These are phyloP conservation scores for Ceratocystis albifundus DNA, from an alignment of 2,329 filamentous ascomycete species.

Conservation along the genomic window DNA sequence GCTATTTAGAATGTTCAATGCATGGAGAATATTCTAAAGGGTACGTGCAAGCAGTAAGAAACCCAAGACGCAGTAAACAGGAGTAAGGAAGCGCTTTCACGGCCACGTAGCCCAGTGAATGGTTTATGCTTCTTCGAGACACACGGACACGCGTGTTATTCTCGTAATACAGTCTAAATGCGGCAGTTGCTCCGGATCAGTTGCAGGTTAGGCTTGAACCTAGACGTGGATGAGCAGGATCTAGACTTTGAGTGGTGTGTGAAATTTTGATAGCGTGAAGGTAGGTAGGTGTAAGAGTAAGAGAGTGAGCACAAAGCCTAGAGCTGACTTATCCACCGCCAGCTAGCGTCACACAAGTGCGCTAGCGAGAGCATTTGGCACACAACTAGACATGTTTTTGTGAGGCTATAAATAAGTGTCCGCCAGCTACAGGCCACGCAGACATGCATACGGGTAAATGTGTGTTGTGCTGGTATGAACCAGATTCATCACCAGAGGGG, in stretches of 20 bases:
- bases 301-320: too few species aligned
- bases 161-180: background rate
- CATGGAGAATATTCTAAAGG: background rate
- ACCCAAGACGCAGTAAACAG: constrained; percentile 9
- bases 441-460: too few species aligned
- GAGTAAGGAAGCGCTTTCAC: background rate
- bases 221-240: background rate
- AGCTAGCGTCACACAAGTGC: too few species aligned
- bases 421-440: too few species aligned
- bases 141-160: background rate
- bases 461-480: too few species aligned
- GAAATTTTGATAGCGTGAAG: too few species aligned
- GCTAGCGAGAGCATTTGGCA: too few species aligned
- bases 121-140: background rate
- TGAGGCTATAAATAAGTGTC: too few species aligned
- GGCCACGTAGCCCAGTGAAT: background rate
- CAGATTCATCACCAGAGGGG: too few species aligned
- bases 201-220: background rate
- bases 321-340: too few species aligned
- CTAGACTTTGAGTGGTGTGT: background rate
- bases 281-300: too few species aligned
- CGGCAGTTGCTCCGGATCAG: background rate
- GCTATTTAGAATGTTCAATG: background rate
- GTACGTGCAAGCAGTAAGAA: background rate
- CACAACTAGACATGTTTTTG: too few species aligned